Evolutionary conservation across 2,329 filamentous ascomycete species (phyloP), one percentile per base, ranked within the genome.

Genomic region (Stenocarpella maydis): DNA sequence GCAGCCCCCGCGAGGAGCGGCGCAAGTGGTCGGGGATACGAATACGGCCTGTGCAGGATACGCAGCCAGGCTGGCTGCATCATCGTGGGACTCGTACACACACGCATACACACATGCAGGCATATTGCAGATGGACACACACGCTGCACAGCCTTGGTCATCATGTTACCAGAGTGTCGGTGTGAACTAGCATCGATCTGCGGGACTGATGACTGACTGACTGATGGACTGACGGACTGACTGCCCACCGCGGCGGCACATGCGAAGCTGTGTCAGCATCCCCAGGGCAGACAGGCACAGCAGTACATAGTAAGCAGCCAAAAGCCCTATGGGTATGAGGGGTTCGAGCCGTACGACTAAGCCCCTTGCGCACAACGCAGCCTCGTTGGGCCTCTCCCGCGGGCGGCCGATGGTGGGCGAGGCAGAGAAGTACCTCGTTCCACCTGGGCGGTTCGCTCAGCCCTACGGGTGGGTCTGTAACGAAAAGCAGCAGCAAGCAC

Each of bases 271-370:
- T 61, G 55, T 61, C 55, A 61, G 45, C 52, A 24, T 39, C 37
- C 39, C 39, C 39, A 61, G 55, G 9, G 4, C n/a, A 24, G 28
- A 7, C 50, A 39, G 41, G 41, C 41, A 61, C 26, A 15, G 45
- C 39, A 61, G 55, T 61, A 61, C 47, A 41, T 41, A 61, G 55
- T 61, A 61, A 61, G 55, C 55, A 61, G 55, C 55, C 55, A 61
- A 19, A 61, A 61, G 55, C 55, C 41, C 53, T 55, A 55, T 37
- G 34, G 28, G 31, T 14, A 19, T 0, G 31, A 28, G 26, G 19
- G 55, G 26, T 47, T 34, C 26, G 21, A 15, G 4, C 34, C 41
- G 26, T 34, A 47, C n/a, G 41, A 47, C 41, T 61, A 61, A 61
- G 55, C 55, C 39, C n/a, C 55, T 45, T 28, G 55, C 37, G 24